Base-by-base conservation (phyloP, 2,329 filamentous ascomycete species). In the Aspergillus niger region DNA sequence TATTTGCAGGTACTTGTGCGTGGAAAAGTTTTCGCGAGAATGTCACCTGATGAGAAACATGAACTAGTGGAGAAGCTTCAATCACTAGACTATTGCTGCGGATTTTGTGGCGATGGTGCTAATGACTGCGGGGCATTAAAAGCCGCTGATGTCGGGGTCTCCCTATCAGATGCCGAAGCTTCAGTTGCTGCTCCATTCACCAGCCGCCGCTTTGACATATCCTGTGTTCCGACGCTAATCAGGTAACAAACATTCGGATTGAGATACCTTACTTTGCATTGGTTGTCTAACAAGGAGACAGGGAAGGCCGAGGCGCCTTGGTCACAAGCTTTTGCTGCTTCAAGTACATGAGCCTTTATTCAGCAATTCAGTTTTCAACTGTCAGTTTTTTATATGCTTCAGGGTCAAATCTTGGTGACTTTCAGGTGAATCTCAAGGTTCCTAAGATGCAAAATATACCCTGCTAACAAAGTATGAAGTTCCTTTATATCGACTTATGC, bases 321-420 rank as follows among this genome's bases (percentile, higher is more conserved):
- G 93, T 98, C n/a, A 99, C 95, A 11, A 97, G 92, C 77, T 99
- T 99, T 80, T 96, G 91, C 80, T 99, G 95, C 80, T 99, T 99
- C 85, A 99, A 98, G 81, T 99, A 96, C 79, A 99, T 99, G 96
- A 96, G 91, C 69, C 79, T 99, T 66, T 99, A 99, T 81, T 98
- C 93, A 2, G 94, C 95, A n/a, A 99, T 99, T 66, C 95, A 99
- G 76, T 99, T 99, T 80, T 96, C 92, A 7, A 92, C 91, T 0
- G 96, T 99, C 71, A 96, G 91, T 83, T 97, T 99, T 74, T 84
- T 99, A 15, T 99, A 99, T 76, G 91, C 92, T 6, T 92, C 89
- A 7, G 96, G 91, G 10, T 96, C 91, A 8, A 99, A 99, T 73
- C 82, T 99, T 5, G 96, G 95, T 53, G 95, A 99, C 75, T 98